These are phyloP conservation scores for Peronospora farinosa DNA, from an alignment of 352 stramenopile species.

Conservation along the genomic window DNA sequence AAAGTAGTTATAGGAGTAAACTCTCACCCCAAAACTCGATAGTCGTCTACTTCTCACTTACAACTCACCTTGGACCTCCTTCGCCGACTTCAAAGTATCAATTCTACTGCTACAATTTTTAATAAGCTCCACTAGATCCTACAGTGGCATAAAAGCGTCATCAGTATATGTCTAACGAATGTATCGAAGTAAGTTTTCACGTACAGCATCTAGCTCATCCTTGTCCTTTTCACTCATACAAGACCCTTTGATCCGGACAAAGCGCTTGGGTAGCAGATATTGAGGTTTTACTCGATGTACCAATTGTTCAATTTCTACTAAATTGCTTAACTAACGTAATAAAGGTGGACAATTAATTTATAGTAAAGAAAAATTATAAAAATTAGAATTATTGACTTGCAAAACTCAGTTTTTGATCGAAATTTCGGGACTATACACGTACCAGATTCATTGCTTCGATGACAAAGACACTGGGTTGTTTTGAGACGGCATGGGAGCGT, in stretches of 20 bases:
- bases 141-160: constrained; percentile 1
- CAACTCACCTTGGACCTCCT: constrained; percentile 27
- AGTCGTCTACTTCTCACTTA: neutral
- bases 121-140: constrained; percentile 72
- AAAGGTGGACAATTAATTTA: constrained; percentile 4
- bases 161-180: neutral
- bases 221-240: constrained; percentile 70
- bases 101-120: constrained; percentile 60
- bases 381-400: neutral
- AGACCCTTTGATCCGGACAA: constrained; percentile 53
- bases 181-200: constrained; percentile 1
- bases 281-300: constrained; percentile 40
- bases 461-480: constrained; percentile 11
- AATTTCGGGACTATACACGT: neutral
- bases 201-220: constrained; percentile 66
- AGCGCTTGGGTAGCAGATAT: constrained; percentile 54
- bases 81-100: constrained; percentile 42
- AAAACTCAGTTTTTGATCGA: no score
- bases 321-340: constrained; percentile 32
- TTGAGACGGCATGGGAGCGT: neutral
- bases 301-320: constrained; percentile 53
- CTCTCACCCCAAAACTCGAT: neutral
- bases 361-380: neutral
- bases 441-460: constrained; percentile 33
- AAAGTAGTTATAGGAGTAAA: neutral